A percentile compares a stretch with the other conserved stretches of the same genome.
phyloP scores from a whole-genome alignment of 1,284 basidiomycete species.

The Lentinula novae-zelandiae region DNA sequence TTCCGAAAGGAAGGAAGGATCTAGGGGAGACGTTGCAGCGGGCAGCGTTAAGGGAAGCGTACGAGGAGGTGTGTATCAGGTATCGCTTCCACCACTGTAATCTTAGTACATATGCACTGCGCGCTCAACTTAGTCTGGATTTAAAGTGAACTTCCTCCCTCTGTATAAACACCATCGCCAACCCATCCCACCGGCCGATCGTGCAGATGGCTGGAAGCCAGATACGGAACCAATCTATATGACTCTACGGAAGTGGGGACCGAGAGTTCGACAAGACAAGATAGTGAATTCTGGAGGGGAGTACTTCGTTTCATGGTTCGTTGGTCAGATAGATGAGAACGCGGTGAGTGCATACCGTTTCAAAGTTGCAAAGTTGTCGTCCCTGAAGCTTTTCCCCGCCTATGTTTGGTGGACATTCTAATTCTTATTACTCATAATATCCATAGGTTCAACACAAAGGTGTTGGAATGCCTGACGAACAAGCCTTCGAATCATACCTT shows the following conservation, averaged over 20 bases:
- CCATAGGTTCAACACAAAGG: constrained; percentile 39
- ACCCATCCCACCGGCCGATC: constrained; percentile 31
- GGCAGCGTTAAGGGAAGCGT: constrained; percentile 56
- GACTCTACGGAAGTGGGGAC: constrained; percentile 28
- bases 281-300: constrained; percentile 32
- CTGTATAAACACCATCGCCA: constrained; percentile 35
- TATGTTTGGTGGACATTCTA: not conserved
- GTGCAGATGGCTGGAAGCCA: constrained; percentile 15
- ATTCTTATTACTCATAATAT: not conserved
- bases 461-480: constrained; percentile 56
- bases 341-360: constrained; percentile 35
- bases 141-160: constrained; percentile 45
- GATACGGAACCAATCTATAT: constrained; percentile 49
- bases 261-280: constrained; percentile 15
- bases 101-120: constrained; percentile 4
- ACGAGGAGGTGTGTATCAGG: constrained; percentile 52
- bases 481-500: constrained; percentile 37
- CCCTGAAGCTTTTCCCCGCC: not conserved
- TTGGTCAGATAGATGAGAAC: constrained; percentile 45
- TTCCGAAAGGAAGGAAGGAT: constrained; percentile 63
- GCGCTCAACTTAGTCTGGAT: constrained; percentile 42
- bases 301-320: constrained; percentile 52
- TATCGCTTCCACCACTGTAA: not conserved
- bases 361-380: no score
- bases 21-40: constrained; percentile 55